phyloP scores from a whole-genome alignment of 257 asterid genomes.

The Rauvolfia tetraphylla region DNA sequence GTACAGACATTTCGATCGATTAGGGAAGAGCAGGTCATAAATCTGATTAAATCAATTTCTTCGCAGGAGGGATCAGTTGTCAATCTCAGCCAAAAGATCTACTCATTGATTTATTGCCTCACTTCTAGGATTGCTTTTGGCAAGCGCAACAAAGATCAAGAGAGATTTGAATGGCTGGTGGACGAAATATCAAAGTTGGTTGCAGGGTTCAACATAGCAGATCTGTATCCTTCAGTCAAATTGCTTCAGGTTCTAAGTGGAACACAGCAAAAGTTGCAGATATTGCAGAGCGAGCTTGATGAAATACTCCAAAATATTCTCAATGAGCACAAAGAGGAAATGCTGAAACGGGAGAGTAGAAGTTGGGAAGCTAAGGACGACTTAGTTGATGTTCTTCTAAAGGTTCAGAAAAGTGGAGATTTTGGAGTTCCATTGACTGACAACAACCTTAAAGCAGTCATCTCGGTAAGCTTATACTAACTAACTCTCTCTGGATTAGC shows the following conservation, averaged over 20 bases:
- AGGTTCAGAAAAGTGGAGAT: conserved; percentile 4
- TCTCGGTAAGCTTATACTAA: no score
- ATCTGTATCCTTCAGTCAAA: neutral
- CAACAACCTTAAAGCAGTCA: no score
- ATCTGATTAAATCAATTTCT: neutral
- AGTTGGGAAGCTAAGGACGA: conserved; percentile 16
- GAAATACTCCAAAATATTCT: neutral
- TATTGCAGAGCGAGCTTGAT: neutral
- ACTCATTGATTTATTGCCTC: neutral
- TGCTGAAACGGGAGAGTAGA: neutral
- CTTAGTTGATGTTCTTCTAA: conserved; percentile 26
- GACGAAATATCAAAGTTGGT: no score
- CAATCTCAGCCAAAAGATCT: neutral
- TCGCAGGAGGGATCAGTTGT: neutral
- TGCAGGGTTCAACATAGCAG: neutral
- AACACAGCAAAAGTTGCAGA: neutral
- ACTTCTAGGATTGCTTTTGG: conserved; percentile 4
- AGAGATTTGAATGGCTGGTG: neutral
- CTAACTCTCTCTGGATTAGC: no score
- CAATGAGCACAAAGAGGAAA: neutral
- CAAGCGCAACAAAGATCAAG: neutral
- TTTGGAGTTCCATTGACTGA: conserved; percentile 7
- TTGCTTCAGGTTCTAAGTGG: neutral
- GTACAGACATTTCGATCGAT: neutral
- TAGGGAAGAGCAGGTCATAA: neutral